phyloP scores from a whole-genome alignment of 2,329 filamentous ascomycete genomes.

The Epicoccum sorghinum region DNA sequence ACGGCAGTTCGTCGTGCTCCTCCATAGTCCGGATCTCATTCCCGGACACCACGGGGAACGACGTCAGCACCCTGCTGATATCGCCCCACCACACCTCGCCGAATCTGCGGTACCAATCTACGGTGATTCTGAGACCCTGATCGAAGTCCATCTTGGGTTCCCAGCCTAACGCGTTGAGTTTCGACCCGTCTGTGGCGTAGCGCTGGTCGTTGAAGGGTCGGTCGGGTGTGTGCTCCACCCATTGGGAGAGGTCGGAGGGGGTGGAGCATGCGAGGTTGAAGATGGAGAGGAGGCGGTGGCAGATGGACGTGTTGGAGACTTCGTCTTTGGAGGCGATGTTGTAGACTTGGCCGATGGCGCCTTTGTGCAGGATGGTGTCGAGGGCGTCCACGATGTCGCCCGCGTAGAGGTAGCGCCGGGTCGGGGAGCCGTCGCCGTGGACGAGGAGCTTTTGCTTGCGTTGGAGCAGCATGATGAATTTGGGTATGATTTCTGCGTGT shows the following conservation, averaged over 20 bases:
- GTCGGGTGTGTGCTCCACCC: slow-evolving; percentile 77
- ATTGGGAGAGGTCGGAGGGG: slow-evolving; percentile 61
- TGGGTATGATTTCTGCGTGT: slow-evolving; percentile 77
- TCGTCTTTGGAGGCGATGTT: slow-evolving; percentile 82
- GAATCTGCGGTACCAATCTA: slow-evolving; percentile 49
- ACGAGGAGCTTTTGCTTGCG: slow-evolving; percentile 70
- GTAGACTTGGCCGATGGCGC: slow-evolving; percentile 76
- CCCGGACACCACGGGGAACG: slow-evolving; percentile 47
- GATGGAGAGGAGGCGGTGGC: slow-evolving; percentile 66
- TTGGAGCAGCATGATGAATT: slow-evolving; percentile 76
- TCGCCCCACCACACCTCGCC: slow-evolving; percentile 51
- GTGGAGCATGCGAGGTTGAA: slow-evolving; percentile 58
- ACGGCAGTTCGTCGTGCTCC: slow-evolving; percentile 46
- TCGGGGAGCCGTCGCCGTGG: slow-evolving; percentile 77
- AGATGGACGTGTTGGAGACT: slow-evolving; percentile 74
- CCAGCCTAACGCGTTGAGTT: slow-evolving; percentile 47
- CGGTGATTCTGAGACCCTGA: slow-evolving; percentile 44
- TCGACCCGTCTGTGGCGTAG: slow-evolving; percentile 48
- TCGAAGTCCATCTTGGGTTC: slow-evolving; percentile 44
- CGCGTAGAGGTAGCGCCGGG: slow-evolving; percentile 77
- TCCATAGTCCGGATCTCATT: slow-evolving; percentile 50
- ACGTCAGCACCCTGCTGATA: slow-evolving; percentile 46
- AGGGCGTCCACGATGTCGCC: slow-evolving; percentile 82
- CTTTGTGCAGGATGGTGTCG: slow-evolving; percentile 82
- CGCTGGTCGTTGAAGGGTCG: slow-evolving; percentile 64